Conservation (phyloP, 2,329 filamentous ascomycete genomes). For the Tothia fuscella region DNA sequence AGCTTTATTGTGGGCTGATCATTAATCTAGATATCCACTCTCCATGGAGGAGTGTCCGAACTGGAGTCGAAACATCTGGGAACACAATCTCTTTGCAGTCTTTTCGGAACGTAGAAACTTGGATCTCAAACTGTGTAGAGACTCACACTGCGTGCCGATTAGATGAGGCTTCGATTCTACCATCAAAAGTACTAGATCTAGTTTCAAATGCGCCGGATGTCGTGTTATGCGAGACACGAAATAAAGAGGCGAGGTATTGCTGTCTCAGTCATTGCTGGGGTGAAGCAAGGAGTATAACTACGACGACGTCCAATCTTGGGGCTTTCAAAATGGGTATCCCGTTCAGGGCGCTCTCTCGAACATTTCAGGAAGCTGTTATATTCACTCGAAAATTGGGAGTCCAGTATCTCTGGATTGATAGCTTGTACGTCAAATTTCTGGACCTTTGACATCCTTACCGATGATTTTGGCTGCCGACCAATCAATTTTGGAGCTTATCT, state of each 20-base stretch:
- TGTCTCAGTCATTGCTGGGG: conserved; percentile 15
- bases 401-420: conserved; percentile 26
- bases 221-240: conserved; percentile 1
- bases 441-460: neutral
- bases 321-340: conserved; percentile 11
- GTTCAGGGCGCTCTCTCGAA: conserved; percentile 15
- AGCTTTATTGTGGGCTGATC: neutral
- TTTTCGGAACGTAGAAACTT: neutral
- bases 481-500: no score
- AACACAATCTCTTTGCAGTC: conserved; percentile 6
- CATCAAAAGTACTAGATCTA: neutral
- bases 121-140: neutral
- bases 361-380: conserved; percentile 24
- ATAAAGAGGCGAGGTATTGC: conserved; percentile 9
- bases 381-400: conserved; percentile 25
- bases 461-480: neutral
- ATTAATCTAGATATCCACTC: neutral
- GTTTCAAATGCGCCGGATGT: neutral
- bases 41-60: conserved; percentile 6
- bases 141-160: neutral
- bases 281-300: conserved; percentile 4
- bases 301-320: conserved; percentile 9
- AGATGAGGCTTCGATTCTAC: neutral
- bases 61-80: conserved; percentile 3
- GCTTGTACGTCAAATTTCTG: conserved; percentile 13